Conservation (phyloP, 2,329 filamentous ascomycete genomes). For the Ceratocystiopsis minuta region DNA sequence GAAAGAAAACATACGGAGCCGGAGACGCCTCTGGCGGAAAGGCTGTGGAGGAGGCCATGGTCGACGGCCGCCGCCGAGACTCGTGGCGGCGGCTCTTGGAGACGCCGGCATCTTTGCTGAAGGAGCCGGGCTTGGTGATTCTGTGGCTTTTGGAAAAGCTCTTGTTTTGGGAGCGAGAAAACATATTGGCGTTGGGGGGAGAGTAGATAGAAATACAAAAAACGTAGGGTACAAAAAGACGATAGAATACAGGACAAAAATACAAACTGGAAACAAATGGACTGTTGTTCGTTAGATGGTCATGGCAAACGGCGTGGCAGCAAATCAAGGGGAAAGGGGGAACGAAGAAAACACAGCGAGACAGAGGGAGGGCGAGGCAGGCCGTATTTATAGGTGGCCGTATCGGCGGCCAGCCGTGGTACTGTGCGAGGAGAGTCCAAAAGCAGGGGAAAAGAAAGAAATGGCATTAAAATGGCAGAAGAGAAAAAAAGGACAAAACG, state of each 20-base stretch:
- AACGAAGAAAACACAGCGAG: not conserved
- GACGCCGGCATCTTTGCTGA: conserved; percentile 34
- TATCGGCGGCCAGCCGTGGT: no score
- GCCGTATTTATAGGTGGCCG: no score
- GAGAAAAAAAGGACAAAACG: not conserved
- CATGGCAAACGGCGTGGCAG: not conserved
- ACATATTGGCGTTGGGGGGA: conserved; percentile 20
- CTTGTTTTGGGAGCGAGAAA: conserved; percentile 27
- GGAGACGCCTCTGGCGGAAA: conserved; percentile 13
- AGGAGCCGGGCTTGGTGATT: conserved; percentile 32
- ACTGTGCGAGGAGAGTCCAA: not conserved
- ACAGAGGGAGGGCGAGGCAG: no score
- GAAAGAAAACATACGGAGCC: conserved; percentile 20
- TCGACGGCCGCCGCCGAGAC: conserved; percentile 29
- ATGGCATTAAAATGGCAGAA: not conserved
- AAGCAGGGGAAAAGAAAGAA: not conserved
- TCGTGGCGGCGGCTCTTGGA: conserved; percentile 34
- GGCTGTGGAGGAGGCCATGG: conserved; percentile 18
- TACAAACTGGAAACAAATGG: no score
- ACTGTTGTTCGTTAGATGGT: no score
- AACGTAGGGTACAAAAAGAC: not conserved
- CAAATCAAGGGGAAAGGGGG: not conserved
- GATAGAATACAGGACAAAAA: not conserved
- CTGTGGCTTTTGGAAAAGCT: conserved; percentile 37
- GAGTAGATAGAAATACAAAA: not conserved